Percentiles rank a stretch among this genome's conserved stretches.
These are phyloP conservation scores for Rhazya stricta DNA, from an alignment of 257 asterid genomes.

Conservation along the genomic window DNA sequence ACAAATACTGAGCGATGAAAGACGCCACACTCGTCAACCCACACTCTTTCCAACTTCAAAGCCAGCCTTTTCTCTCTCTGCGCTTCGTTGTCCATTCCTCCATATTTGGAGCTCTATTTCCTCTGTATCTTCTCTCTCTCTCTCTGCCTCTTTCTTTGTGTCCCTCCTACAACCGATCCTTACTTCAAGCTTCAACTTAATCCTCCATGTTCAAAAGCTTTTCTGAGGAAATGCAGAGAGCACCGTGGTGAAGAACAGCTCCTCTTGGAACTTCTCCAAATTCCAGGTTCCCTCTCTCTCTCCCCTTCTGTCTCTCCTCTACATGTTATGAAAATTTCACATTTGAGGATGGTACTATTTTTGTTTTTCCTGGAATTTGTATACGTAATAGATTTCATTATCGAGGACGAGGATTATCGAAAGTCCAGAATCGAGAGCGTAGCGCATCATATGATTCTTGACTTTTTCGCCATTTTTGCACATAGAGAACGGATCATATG, in stretches of 20 bases:
- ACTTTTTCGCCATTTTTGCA: not conserved
- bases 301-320: too few relatives aligned
- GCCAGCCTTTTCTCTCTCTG: not conserved
- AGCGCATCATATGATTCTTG: not conserved
- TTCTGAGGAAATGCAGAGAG: not conserved
- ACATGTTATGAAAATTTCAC: not conserved
- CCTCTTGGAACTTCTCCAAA: not conserved
- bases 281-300: slow-evolving; percentile 5
- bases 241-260: not conserved
- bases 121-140: not conserved
- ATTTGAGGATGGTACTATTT: too few relatives aligned
- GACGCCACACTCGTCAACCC: not conserved
- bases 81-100: not conserved
- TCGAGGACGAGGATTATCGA: too few relatives aligned
- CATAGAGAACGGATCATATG: not conserved
- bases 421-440: too few relatives aligned
- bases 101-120: not conserved
- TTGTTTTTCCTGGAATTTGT: too few relatives aligned
- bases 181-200: not conserved
- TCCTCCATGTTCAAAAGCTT: not conserved
- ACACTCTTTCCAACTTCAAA: not conserved
- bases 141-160: not conserved
- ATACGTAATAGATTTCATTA: too few relatives aligned
- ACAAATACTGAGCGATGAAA: not conserved
- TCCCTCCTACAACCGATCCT: not conserved